Conservation (phyloP, 495 filamentous ascomycete genomes). For the Zalerion maritima region DNA sequence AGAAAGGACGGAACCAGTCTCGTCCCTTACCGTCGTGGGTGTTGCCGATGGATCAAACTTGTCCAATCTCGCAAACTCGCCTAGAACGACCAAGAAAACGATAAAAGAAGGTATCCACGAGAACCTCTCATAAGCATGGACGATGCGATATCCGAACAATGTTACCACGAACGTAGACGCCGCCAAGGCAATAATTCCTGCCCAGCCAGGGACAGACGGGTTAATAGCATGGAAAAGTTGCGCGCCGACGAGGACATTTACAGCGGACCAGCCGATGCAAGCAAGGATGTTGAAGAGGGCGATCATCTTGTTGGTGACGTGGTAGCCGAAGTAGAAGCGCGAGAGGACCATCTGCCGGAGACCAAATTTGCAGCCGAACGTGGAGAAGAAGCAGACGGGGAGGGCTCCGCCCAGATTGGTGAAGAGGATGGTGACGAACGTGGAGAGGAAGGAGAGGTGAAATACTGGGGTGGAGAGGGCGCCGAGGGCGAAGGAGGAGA, state of each 20-base stretch:
- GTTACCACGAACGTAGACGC: conserved; percentile 55
- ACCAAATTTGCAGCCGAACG: conserved; percentile 64
- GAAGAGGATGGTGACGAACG: conserved; percentile 62
- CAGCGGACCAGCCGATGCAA: conserved; percentile 62
- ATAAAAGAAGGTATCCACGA: conserved; percentile 66
- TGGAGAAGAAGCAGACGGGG: conserved; percentile 68
- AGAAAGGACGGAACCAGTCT: conserved; percentile 51
- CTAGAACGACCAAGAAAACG: conserved; percentile 64
- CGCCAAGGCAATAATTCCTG: conserved; percentile 65
- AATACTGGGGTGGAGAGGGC: conserved; percentile 55
- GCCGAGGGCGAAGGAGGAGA: conserved; percentile 70
- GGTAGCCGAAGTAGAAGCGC: conserved; percentile 67
- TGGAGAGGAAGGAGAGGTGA: conserved; percentile 57
- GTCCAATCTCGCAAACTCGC: conserved; percentile 60
- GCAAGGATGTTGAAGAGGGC: conserved; percentile 63
- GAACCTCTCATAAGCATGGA: conserved; percentile 69
- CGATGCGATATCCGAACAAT: conserved; percentile 64
- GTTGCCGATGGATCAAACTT: conserved; percentile 56
- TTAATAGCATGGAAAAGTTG: conserved; percentile 72
- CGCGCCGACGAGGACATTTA: conserved; percentile 71
- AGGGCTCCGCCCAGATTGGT: conserved; percentile 63
- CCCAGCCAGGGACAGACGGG: conserved; percentile 50
- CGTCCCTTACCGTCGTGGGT: conserved; percentile 38
- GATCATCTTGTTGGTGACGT: conserved; percentile 46
- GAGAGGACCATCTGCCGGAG: conserved; percentile 80